Conservation (phyloP, 2,329 filamentous ascomycete genomes). For the Chrysoporthe puriensis region DNA sequence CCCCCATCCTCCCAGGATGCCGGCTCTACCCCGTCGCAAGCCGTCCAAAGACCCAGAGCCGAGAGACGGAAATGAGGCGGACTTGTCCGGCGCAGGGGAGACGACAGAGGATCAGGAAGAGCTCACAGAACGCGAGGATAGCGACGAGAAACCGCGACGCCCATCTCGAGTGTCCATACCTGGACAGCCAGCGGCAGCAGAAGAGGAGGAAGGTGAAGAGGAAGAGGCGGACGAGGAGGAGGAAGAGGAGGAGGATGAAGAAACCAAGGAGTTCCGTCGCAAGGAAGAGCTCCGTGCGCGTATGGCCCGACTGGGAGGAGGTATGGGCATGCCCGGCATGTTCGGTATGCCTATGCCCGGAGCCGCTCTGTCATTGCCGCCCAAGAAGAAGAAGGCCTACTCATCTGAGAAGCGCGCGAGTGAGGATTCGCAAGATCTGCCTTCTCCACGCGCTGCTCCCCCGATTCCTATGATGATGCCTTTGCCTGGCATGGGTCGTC, state of each 20-base stretch:
- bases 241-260: constrained; percentile 57
- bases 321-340: constrained; percentile 96
- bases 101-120: constrained; percentile 64
- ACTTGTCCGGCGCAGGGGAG: constrained; percentile 67
- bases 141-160: constrained; percentile 61
- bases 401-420: constrained; percentile 45
- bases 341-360: constrained; percentile 73
- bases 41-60: constrained; percentile 50
- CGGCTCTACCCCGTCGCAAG: constrained; percentile 55
- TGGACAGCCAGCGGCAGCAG: constrained; percentile 38
- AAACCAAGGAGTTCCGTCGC: constrained; percentile 84
- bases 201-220: constrained; percentile 47
- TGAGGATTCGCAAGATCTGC: constrained; percentile 50
- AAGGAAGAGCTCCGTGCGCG: constrained; percentile 88
- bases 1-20: constrained; percentile 42
- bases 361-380: constrained; percentile 45
- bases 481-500: constrained; percentile 73
- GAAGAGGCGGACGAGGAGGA: constrained; percentile 56
- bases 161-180: constrained; percentile 45
- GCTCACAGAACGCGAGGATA: constrained; percentile 73
- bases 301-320: constrained; percentile 98
- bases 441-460: constrained; percentile 52
- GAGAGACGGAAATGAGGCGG: constrained; percentile 66
- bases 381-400: constrained; percentile 60
- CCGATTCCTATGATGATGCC: constrained; percentile 64